phyloP scores from a whole-genome alignment of 768 basidiomycete species.

The Tremella yokohamensis region DNA sequence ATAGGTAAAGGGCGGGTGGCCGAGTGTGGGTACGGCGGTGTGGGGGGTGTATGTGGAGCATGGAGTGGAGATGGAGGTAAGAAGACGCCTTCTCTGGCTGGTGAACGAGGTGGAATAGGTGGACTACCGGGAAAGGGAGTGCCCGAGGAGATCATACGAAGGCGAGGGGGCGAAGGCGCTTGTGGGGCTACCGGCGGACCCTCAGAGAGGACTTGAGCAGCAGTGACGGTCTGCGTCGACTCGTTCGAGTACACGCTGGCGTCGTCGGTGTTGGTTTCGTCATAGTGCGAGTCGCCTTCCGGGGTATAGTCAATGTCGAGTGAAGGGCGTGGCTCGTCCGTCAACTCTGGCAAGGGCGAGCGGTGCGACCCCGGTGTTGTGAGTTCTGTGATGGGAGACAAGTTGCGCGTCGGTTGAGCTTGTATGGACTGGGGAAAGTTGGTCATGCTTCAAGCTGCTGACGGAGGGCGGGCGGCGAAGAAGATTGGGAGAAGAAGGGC shows the following conservation, averaged over 20 bases:
- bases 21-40: too few relatives aligned
- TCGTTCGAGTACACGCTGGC: slow-evolving; percentile 16
- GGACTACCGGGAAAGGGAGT: slow-evolving; percentile 4
- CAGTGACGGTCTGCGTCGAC: slow-evolving; percentile 17
- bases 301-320: slow-evolving; percentile 8
- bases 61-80: background rate
- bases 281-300: slow-evolving; percentile 4
- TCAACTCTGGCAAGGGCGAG: slow-evolving; percentile 7
- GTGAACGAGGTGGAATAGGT: background rate
- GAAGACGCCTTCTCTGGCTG: slow-evolving; percentile 3
- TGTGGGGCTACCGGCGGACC: background rate
- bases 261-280: slow-evolving; percentile 10
- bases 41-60: background rate
- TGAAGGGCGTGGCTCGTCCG: background rate
- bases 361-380: slow-evolving; percentile 29
- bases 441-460: slow-evolving; percentile 1
- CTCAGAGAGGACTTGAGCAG: background rate
- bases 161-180: background rate
- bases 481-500: too few relatives aligned
- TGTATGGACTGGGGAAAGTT: slow-evolving; percentile 1
- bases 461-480: too few relatives aligned
- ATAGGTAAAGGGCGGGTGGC: background rate
- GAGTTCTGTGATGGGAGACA: slow-evolving; percentile 42
- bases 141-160: background rate
- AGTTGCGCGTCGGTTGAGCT: background rate